A percentile compares a stretch with the other conserved stretches of the same genome.
phyloP scores from a whole-genome alignment of 164 flowering plant species.

The Vitis labrusca region DNA sequence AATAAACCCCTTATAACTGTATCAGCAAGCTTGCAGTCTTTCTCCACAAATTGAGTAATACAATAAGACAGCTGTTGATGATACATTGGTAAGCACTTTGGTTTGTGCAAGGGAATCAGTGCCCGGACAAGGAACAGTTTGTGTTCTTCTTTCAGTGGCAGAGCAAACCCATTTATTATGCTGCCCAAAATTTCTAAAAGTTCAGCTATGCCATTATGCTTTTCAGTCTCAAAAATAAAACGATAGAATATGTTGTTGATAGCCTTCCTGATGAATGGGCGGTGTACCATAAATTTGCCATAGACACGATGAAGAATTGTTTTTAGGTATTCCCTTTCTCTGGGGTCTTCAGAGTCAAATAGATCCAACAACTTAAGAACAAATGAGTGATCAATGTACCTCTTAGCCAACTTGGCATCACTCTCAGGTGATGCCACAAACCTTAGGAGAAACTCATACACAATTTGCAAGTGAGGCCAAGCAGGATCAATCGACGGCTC shows the following conservation, averaged over 20 bases:
- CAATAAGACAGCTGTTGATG: constrained; percentile 85
- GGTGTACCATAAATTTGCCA: constrained; percentile 89
- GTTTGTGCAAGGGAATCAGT: constrained; percentile 85
- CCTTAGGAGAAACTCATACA: constrained; percentile 70
- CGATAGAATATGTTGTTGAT: constrained; percentile 75
- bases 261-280: constrained; percentile 79
- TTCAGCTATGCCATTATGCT: constrained; percentile 84
- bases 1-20: constrained; percentile 69
- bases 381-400: constrained; percentile 74
- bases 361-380: constrained; percentile 69
- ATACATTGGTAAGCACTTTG: constrained; percentile 73
- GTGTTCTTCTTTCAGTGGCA: constrained; percentile 90
- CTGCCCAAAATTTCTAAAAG: constrained; percentile 80
- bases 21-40: constrained; percentile 88
- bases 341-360: constrained; percentile 84
- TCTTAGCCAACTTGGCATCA: constrained; percentile 79
- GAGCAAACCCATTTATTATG: constrained; percentile 81
- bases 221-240: constrained; percentile 79
- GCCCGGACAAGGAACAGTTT: constrained; percentile 69
- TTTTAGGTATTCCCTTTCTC: constrained; percentile 87
- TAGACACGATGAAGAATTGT: constrained; percentile 85
- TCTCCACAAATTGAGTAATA: constrained; percentile 82
- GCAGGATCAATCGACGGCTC: constrained; percentile 86
- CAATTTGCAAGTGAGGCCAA: constrained; percentile 88
- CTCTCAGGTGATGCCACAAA: constrained; percentile 77